A percentile compares a stretch with the other conserved stretches of the same genome.
These are phyloP conservation scores for Cucumis variabilis DNA, from an alignment of 331 rosid genomes.

Conservation along the genomic window DNA sequence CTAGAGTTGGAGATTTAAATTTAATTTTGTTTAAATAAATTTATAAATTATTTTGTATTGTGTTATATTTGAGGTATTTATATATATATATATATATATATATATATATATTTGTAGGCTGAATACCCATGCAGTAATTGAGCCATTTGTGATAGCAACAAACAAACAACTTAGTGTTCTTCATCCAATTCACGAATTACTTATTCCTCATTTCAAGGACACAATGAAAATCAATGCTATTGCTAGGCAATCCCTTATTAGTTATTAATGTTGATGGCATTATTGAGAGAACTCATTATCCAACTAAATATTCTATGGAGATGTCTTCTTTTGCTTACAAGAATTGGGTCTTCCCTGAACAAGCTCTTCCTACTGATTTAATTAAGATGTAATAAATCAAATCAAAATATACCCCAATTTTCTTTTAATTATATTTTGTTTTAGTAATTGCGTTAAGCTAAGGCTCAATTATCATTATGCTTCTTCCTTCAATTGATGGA, in stretches of 20 bases:
- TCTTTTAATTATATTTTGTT: too few species aligned
- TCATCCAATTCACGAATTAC: slow-evolving; percentile 49
- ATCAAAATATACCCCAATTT: too few species aligned
- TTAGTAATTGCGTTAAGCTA: too few species aligned
- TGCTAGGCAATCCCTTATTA: neutral
- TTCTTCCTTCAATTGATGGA: too few species aligned
- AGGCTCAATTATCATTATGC: too few species aligned
- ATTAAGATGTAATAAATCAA: slow-evolving; percentile 40
- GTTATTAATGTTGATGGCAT: neutral
- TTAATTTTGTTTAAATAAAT: too few species aligned
- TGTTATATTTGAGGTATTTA: too few species aligned
- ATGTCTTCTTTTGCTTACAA: slow-evolving; percentile 25
- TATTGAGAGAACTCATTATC: slow-evolving; percentile 16
- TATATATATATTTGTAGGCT: neutral
- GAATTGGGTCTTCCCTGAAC: slow-evolving; percentile 45
- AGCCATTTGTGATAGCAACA: slow-evolving; percentile 20
- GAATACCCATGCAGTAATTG: slow-evolving; percentile 45
- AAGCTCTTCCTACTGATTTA: slow-evolving; percentile 47
- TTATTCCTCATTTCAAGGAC: slow-evolving; percentile 17
- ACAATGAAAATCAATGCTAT: slow-evolving; percentile 14
- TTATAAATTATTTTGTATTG: too few species aligned
- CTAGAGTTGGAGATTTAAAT: too few species aligned
- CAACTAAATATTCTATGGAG: slow-evolving; percentile 16
- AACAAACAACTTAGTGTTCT: slow-evolving; percentile 48
- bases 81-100: too few species aligned